A percentile compares a stretch with the other conserved stretches of the same genome.
These are phyloP conservation scores for Aspergillus brunneoviolaceus DNA, from an alignment of 2,329 filamentous ascomycete genomes.

Conservation along the genomic window DNA sequence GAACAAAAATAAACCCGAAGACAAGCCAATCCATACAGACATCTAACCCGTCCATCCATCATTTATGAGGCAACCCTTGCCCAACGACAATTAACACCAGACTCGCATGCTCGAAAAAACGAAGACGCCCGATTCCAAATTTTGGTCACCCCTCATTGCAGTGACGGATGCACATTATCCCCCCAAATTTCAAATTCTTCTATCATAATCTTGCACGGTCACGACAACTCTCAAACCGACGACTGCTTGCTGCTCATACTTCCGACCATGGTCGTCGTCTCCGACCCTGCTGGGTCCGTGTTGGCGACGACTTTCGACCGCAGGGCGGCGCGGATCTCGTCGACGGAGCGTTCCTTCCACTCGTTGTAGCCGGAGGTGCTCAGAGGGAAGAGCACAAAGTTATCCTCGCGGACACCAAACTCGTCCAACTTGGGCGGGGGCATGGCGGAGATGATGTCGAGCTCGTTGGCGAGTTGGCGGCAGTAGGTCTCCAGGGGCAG, in stretches of 20 bases:
- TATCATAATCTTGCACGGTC: neutral
- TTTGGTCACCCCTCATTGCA: constrained; percentile 9
- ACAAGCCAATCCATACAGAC: constrained; percentile 8
- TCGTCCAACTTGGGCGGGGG: constrained; percentile 53
- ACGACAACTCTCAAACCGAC: constrained; percentile 15
- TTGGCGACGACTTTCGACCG: constrained; percentile 37
- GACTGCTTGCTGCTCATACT: constrained; percentile 23
- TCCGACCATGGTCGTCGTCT: constrained; percentile 25
- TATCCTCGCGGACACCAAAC: constrained; percentile 45
- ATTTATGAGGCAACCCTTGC: neutral
- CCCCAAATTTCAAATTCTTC: neutral
- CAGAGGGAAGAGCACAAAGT: constrained; percentile 39
- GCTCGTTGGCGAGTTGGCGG: constrained; percentile 68
- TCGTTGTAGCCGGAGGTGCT: constrained; percentile 48
- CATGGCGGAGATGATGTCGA: constrained; percentile 68
- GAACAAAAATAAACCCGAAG: neutral
- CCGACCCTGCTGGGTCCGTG: constrained; percentile 18
- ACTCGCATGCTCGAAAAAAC: constrained; percentile 22
- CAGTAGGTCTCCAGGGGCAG: constrained; percentile 75
- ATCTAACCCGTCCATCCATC: neutral
- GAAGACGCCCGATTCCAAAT: constrained; percentile 16
- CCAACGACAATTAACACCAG: constrained; percentile 25
- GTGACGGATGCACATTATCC: constrained; percentile 7
- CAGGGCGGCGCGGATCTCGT: constrained; percentile 47
- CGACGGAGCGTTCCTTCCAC: constrained; percentile 51